Percentiles rank a stretch among this genome's conserved stretches.
phyloP scores from a whole-genome alignment of 345 rosid genomes.

The Lepidium africanum region DNA sequence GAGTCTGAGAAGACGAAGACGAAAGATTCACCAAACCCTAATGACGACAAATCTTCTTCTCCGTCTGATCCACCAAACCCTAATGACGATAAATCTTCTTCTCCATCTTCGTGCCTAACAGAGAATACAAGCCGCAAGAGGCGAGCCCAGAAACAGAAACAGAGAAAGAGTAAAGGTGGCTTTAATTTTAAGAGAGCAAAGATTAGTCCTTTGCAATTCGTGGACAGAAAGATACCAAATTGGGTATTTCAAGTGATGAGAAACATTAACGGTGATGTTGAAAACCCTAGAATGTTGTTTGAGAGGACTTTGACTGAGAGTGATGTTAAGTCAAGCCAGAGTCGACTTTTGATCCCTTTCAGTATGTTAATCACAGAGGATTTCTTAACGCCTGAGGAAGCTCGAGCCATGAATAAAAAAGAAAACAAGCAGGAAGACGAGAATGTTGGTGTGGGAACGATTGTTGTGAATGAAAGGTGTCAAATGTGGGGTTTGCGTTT shows the following conservation, averaged over 20 bases:
- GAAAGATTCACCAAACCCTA: no score
- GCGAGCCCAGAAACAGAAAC: not conserved
- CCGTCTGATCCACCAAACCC: no score
- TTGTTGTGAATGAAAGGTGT: not conserved
- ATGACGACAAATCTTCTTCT: not conserved
- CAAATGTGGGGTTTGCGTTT: not conserved
- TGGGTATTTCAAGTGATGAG: not conserved
- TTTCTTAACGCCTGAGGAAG: not conserved
- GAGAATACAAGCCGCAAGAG: not conserved
- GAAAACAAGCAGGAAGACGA: not conserved
- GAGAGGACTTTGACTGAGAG: not conserved
- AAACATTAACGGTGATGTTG: not conserved
- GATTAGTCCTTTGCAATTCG: not conserved
- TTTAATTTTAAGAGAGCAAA: not conserved
- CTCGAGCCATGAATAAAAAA: not conserved
- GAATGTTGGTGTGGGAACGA: not conserved
- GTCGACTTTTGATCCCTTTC: slow-evolving; percentile 4
- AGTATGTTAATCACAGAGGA: not conserved
- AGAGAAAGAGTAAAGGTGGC: not conserved
- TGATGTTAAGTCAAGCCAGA: not conserved
- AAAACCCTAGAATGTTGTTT: not conserved
- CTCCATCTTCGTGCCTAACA: not conserved
- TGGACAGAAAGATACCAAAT: not conserved
- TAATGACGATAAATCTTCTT: not conserved
- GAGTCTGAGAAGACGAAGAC: not conserved